phyloP scores from a whole-genome alignment of 2,329 filamentous ascomycete species.

The Nannizziopsis arthrosporioides region DNA sequence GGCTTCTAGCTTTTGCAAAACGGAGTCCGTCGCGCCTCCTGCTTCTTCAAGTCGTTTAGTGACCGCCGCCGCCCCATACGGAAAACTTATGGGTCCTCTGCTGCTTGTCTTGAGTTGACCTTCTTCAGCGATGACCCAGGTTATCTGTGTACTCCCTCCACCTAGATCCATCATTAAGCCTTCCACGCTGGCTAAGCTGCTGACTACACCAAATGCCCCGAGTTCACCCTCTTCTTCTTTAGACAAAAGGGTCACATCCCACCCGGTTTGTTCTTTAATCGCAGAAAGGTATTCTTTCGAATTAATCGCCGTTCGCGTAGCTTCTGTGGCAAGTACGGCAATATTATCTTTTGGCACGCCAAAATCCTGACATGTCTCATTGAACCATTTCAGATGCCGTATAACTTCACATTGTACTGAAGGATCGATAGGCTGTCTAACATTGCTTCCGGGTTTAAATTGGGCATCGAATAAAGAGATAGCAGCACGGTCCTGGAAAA shows the following conservation, averaged over 20 bases:
- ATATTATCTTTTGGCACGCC: conserved; percentile 53
- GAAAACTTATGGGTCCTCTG: conserved; percentile 51
- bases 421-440: conserved; percentile 43
- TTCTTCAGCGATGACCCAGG: conserved; percentile 48
- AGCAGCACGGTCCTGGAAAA: conserved; percentile 65
- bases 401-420: conserved; percentile 56
- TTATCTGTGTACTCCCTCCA: conserved; percentile 60
- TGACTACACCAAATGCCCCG: conserved; percentile 72
- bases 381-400: conserved; percentile 57
- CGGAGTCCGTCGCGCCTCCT: conserved; percentile 28
- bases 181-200: conserved; percentile 56
- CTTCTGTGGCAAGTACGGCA: conserved; percentile 74
- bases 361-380: conserved; percentile 56
- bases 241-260: conserved; percentile 59
- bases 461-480: conserved; percentile 83
- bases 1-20: conserved; percentile 39
- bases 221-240: conserved; percentile 73
- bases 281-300: conserved; percentile 53
- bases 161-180: conserved; percentile 81
- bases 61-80: conserved; percentile 59
- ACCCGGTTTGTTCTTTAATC: conserved; percentile 53
- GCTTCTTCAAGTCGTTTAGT: conserved; percentile 43
- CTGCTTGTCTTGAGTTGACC: conserved; percentile 43
- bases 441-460: conserved; percentile 34
- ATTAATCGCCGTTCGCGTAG: conserved; percentile 70